Conservation (phyloP, 2,329 filamentous ascomycete genomes). For the Lachnellula hyalina region DNA sequence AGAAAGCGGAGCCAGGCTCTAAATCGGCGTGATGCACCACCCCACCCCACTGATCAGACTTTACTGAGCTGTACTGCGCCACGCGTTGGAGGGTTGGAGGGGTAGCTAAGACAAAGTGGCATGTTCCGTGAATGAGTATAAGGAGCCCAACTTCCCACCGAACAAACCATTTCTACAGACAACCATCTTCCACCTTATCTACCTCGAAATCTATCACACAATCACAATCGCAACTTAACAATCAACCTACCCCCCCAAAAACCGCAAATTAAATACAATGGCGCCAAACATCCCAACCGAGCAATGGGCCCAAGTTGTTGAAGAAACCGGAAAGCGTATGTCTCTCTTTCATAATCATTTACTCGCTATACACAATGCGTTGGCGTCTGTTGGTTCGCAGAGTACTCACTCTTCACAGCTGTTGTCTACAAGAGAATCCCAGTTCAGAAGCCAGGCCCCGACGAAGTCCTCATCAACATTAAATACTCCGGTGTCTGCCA, state of each 20-base stretch:
- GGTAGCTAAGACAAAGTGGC: neutral
- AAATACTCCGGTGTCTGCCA: conserved; percentile 89
- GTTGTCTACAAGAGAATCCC: conserved; percentile 75
- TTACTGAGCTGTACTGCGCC: too few species aligned
- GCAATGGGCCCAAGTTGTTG: conserved; percentile 90
- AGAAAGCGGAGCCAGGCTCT: neutral
- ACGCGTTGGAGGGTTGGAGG: too few species aligned
- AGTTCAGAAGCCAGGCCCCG: conserved; percentile 73
- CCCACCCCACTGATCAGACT: neutral
- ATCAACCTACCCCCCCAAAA: neutral
- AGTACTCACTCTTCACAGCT: conserved; percentile 36
- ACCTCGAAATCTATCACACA: too few species aligned
- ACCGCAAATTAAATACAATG: conserved; percentile 17
- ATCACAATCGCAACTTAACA: neutral
- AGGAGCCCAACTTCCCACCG: neutral
- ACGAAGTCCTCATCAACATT: conserved; percentile 89
- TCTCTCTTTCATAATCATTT: conserved; percentile 17
- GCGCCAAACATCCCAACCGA: conserved; percentile 60
- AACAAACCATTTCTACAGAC: neutral
- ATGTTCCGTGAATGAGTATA: neutral
- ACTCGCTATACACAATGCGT: neutral
- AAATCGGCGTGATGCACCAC: conserved; percentile 2
- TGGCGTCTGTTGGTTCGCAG: neutral
- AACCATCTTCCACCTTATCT: neutral
- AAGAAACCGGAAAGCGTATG: conserved; percentile 69